phyloP scores from a whole-genome alignment of 306 rosid genomes.

The Elaeagnus macrophylla region DNA sequence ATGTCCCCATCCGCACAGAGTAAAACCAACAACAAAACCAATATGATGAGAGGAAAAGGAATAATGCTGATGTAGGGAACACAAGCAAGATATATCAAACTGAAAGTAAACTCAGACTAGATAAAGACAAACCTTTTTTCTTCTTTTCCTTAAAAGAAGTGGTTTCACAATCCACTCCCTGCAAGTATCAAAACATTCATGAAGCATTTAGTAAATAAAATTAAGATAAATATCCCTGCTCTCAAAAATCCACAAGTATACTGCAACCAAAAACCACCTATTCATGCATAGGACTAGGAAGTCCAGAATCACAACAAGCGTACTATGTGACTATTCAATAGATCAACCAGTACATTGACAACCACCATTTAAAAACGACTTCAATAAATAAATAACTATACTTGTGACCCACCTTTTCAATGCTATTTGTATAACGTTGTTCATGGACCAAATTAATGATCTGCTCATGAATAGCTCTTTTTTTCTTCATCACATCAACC shows the following conservation, averaged over 20 bases:
- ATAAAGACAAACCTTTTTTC: conserved; percentile 45
- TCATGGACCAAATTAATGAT: conserved; percentile 60
- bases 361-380: background rate
- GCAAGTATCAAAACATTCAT: conserved; percentile 21
- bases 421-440: conserved; percentile 36
- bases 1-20: background rate
- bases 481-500: conserved; percentile 92
- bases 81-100: conserved; percentile 7
- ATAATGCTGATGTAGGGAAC: background rate
- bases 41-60: background rate
- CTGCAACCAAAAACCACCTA: background rate
- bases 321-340: background rate
- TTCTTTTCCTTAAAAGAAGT: conserved; percentile 33
- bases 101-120: conserved; percentile 2
- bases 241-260: too few species aligned
- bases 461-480: conserved; percentile 79
- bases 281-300: too few species aligned
- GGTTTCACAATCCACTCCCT: conserved; percentile 44
- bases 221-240: too few species aligned
- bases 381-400: background rate
- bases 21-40: background rate
- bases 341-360: background rate
- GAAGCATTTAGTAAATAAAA: conserved; percentile 7
- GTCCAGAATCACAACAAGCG: too few species aligned
- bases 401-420: conserved; percentile 34